Evolutionary conservation across 352 stramenopile species (phyloP), one percentile per base, ranked within the genome.

Genomic region (Phytophthora pinifolia): DNA sequence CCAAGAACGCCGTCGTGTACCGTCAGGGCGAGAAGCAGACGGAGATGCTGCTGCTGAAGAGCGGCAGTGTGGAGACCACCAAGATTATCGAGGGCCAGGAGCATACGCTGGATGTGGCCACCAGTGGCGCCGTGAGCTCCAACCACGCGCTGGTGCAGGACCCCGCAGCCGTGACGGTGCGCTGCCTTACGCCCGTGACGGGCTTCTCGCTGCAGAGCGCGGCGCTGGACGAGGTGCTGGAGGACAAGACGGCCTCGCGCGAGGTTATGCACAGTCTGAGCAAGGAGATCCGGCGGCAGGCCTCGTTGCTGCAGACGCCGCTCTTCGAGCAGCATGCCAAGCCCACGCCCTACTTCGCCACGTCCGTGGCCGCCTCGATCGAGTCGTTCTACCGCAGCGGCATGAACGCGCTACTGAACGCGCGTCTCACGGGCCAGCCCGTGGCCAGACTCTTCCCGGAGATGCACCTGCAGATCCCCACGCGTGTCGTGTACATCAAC

Each of bases 381-480:
- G 92, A 98, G 74, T 94, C 78, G 18, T 98, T 97, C 57, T 98
- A 97, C 65, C 86, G 92, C 42, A 94, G 77, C 56, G 88, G 80
- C 32, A 87, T 98, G 72, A 98, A 98, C 77, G 86, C 92, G 67
- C 69, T 94, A 34, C 62, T 98, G 13, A 98, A 97, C 70, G 81
- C 87, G 17, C 78, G 89, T 9, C 66, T 95, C 34, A 94, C 81
- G 15, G 83, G 84, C 3, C 76, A 94, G 59, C 76, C 83, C 15
- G 76, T 88, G 15, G 76, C 73, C 27, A 86, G 74, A 27, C 71
- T 97, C 14, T 98, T 98, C 65, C 92, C 92, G 4, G 95, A 98
- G 67, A 98, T 98, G 92, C 81, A 92, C 59, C 79, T 97, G 64
- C 92, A 98, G 72, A 92, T 98, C 55, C 92, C 92, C 3, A 96